Base-by-base conservation (phyloP, 371 early-diverging fungal genomes). In the Nosema muscidifuracis region DNA sequence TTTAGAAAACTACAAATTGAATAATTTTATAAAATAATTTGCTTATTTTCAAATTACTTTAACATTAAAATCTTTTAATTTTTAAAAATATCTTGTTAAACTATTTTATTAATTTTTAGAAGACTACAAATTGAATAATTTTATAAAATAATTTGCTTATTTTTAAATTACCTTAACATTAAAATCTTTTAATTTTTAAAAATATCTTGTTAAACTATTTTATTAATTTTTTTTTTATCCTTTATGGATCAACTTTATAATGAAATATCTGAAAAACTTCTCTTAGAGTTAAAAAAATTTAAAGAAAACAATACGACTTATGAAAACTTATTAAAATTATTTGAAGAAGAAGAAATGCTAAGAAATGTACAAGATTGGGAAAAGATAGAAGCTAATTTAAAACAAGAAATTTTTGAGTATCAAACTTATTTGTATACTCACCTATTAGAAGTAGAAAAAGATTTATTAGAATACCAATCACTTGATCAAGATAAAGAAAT, bases 221-320 rank as follows among this genome's bases (percentile, higher is more conserved):
- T n/a, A n/a, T n/a, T n/a, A n/a, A n/a, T n/a, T n/a, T 10, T 56
- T 31, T 31, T 31, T 10, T 28, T 56, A 56, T 36, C 60, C 60
- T 43, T n/a, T 16, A 68, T 68, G 69, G 44, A 68, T 26, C 30
- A 33, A 38, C 24, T 68, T 10, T 68, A 68, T 18, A 43, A n/a
- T 38, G 69, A 68, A 40, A 44, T 58, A 13, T 30, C 47, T 12
- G 69, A 68, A 40, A 42, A 58, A 31, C 43, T 68, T 38, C n/a
- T 68, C 7, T 7, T 10, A 2, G 50, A 58, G 1, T 28, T 68
- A 9, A 47, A 18, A 26, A 43, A 33, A 26, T 68, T 51, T 44
- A 28, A 42, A 30, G 33, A 68, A 20, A 43, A 44, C 15, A 44
- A 57, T 28, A 58, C 34, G 1, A 15, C 38, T 13, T 68, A 68